phyloP scores from a whole-genome alignment of 768 basidiomycete species.

The Tulasnella sp. region DNA sequence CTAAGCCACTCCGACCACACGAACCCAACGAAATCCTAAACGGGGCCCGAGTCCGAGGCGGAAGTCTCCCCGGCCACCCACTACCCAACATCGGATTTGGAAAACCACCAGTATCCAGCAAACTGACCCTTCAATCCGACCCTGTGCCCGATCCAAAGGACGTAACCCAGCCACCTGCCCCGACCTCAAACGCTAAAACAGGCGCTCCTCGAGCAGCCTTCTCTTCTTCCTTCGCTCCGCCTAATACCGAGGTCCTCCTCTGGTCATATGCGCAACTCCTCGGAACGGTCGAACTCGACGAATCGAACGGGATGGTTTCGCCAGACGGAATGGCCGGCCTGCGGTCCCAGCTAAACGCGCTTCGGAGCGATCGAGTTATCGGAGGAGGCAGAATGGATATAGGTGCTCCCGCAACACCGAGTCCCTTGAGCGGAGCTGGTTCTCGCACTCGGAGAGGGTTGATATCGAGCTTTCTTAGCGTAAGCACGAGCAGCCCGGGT shows the following conservation, averaged over 20 bases:
- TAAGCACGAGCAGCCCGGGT: conserved; percentile 36
- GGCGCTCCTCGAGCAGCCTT: conserved; percentile 22
- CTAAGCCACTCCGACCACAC: not conserved
- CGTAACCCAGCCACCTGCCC: conserved; percentile 10
- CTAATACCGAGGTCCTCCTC: conserved; percentile 35
- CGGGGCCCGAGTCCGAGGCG: not conserved
- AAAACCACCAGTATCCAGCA: not conserved
- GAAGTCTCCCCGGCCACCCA: conserved; percentile 10
- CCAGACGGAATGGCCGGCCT: conserved; percentile 8
- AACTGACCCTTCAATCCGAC: conserved; percentile 6
- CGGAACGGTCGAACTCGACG: conserved; percentile 38
- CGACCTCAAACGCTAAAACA: not conserved
- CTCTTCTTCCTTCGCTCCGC: conserved; percentile 31
- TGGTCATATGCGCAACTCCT: conserved; percentile 40
- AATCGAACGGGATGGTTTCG: conserved; percentile 33
- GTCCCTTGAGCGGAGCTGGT: not conserved
- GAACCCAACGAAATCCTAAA: conserved; percentile 3
- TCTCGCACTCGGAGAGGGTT: conserved; percentile 6
- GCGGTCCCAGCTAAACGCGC: conserved; percentile 11
- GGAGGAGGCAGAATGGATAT: conserved; percentile 84
- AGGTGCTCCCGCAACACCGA: conserved; percentile 39
- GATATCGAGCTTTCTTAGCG: conserved; percentile 13
- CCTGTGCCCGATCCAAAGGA: not conserved
- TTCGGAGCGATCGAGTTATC: conserved; percentile 40
- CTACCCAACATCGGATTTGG: conserved; percentile 18